These are phyloP conservation scores for Colletotrichum coccodes DNA, from an alignment of 2,329 filamentous ascomycete genomes.

Conservation along the genomic window DNA sequence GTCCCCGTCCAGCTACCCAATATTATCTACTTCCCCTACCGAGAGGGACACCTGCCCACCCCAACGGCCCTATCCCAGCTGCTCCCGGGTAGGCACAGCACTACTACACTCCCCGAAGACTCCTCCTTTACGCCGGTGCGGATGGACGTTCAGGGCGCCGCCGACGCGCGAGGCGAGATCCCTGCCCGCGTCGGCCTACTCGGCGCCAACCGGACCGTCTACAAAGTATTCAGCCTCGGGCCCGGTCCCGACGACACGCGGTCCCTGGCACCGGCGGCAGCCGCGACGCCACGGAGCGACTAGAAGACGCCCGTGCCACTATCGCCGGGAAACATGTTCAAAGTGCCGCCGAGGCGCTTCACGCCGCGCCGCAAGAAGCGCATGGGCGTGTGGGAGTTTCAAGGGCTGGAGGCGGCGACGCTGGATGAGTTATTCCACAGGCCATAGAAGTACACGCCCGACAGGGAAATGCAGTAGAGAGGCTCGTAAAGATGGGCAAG, in stretches of 20 bases:
- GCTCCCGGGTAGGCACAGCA: background rate
- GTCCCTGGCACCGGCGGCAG: background rate
- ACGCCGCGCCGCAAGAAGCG: constrained; percentile 26
- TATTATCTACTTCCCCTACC: constrained; percentile 49
- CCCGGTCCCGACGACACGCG: background rate
- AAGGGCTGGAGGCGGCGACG: background rate
- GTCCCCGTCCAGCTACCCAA: constrained; percentile 49
- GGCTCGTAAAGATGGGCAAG: background rate
- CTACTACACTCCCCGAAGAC: constrained; percentile 35
- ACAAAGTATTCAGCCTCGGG: constrained; percentile 57
- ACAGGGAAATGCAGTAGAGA: background rate
- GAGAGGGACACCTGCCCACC: constrained; percentile 33
- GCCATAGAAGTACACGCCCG: background rate
- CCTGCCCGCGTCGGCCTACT: constrained; percentile 63
- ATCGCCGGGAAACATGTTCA: constrained; percentile 31
- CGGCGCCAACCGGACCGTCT: constrained; percentile 56
- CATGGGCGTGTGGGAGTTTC: constrained; percentile 4
- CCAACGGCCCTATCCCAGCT: background rate
- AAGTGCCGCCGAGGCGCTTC: constrained; percentile 27
- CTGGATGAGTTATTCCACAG: constrained; percentile 21
- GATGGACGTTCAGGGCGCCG: constrained; percentile 62
- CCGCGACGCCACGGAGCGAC: background rate
- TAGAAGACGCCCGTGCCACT: constrained; percentile 25
- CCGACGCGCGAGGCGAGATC: constrained; percentile 55
- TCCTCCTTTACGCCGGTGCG: constrained; percentile 51